Evolutionary conservation across 140 eudicot species (phyloP).

Genomic region (Flaveria floridana): DNA sequence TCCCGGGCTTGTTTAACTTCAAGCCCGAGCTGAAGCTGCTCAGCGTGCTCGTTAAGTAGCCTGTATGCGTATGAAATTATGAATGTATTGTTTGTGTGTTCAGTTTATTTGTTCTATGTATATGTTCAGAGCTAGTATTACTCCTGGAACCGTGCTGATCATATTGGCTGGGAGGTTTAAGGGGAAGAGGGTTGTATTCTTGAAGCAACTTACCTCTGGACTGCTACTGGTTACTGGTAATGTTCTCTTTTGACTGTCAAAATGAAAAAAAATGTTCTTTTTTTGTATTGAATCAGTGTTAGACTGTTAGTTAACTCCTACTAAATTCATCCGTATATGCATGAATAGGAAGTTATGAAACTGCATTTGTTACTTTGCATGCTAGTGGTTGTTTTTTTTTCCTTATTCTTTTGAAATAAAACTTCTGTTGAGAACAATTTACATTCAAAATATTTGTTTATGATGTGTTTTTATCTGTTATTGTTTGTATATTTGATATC

Average conservation of each 20-base stretch:
- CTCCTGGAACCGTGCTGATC: constrained; percentile 81
- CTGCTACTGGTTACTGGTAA: constrained; percentile 71
- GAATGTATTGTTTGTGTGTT: neutral
- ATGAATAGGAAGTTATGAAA: neutral
- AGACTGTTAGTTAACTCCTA: neutral
- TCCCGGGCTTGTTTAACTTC: neutral
- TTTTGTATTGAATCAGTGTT: neutral
- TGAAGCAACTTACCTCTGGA: constrained; percentile 85
- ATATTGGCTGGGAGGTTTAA: constrained; percentile 77
- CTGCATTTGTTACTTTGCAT: neutral
- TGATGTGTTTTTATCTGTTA: neutral
- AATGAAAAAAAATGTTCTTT: neutral
- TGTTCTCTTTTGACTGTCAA: neutral
- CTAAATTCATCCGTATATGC: neutral
- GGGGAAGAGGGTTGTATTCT: constrained; percentile 85
- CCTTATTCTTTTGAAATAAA: neutral
- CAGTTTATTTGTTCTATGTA: neutral
- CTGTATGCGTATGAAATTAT: neutral
- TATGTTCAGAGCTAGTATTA: constrained; percentile 61
- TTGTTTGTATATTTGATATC: neutral
- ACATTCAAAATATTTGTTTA: neutral
- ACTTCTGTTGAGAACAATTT: neutral
- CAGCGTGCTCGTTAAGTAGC: neutral
- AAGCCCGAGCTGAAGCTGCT: neutral
- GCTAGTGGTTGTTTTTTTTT: neutral